Evolutionary conservation across 2,329 filamentous ascomycete genomes (phyloP), one percentile per base, ranked within the genome.

Genomic region (Xylaria sp.): DNA sequence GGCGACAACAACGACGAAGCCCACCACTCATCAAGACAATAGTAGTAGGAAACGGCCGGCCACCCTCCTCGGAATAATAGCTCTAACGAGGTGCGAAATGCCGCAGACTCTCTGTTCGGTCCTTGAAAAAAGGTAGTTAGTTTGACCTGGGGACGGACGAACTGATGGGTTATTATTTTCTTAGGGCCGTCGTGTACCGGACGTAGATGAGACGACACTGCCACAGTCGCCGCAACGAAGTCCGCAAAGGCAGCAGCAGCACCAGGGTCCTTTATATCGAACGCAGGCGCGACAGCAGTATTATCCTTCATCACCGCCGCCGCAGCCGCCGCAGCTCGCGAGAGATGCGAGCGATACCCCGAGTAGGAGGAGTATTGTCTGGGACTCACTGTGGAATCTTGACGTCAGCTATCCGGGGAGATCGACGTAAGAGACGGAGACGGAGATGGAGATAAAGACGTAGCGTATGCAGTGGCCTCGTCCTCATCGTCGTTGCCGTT

Each of bases 371-470:
- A 86, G 83, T 28, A 77, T 87, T 3, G 80, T 88, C 9, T 89
- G 86, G 85, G 86, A 88, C 67, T 81, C 84, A 12, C 74, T 89
- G 15, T 89, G 87, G 86, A 86, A 80, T 65, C 71, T 88, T 25
- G 86, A 89, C 69, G 79, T 87, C 47, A 86, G 78, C 65, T 82
- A 84, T 64, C 72, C 72, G 17, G 71, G 70, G 52, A 84, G 84
- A 67, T 82, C 79, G 62, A 69, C 8, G 25, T 12, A 19, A 33
- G 21, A 9, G 12, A 23, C 40, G 40, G n/a, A 17, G 47, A 42
- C n/a, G n/a, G n/a, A n/a, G n/a, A n/a, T n/a, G n/a, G n/a, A n/a
- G n/a, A n/a, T n/a, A n/a, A n/a, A n/a, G n/a, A n/a, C n/a, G n/a
- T n/a, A n/a, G n/a, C n/a, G n/a, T n/a, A n/a, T n/a, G n/a, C n/a